Evolutionary conservation across 1,284 basidiomycete species (phyloP), one percentile per base, ranked within the genome.

Genomic region (Pseudozyma hubeiensis): DNA sequence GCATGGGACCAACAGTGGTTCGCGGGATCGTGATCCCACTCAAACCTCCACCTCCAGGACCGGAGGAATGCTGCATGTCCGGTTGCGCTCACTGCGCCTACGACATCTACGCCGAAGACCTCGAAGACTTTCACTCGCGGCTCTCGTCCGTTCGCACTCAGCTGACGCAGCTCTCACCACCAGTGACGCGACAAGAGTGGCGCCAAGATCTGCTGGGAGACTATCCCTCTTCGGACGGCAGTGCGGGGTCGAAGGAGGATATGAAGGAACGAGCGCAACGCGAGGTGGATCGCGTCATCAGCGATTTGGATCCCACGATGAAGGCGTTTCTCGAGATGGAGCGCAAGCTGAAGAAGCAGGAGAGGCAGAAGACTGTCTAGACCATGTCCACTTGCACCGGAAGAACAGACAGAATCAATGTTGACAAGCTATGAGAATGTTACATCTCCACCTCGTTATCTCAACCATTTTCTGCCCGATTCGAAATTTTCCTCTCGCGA

Each of bases 21-120:
- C 62, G 77, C 10, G 77, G 70, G 34, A 69, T 81, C 37, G 33
- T 47, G 29, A 67, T 82, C 35, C 79, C 81, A 2, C 51, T 67
- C 30, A 68, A 63, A 14, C 83, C 83, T 1, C 56, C 51, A 31
- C 81, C 84, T 17, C 84, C 84, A 1, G 83, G 84, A 4, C 77
- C 81, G 4, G 84, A 84, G 60, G 83, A 93, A 85, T 94, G 93
- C 84, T 94, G 93, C 85, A 94, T 93, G 92, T 93, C 92, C 9
- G 92, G 92, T 33, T 95, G 93, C 78, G 91, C 92, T 0, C 86
- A 93, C 37, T 95, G 93, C 84, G 91, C 94, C 7, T 92, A 94
- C 83, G 93, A 93, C 75, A 85, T 94, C 30, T 93, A 94, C 84
- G 89, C 91, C 56, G 92, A 93, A 51, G 89, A 91, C 0, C 84